Base-by-base conservation (phyloP, 148 eudicot species). In the Pharnaceum exiguum region DNA sequence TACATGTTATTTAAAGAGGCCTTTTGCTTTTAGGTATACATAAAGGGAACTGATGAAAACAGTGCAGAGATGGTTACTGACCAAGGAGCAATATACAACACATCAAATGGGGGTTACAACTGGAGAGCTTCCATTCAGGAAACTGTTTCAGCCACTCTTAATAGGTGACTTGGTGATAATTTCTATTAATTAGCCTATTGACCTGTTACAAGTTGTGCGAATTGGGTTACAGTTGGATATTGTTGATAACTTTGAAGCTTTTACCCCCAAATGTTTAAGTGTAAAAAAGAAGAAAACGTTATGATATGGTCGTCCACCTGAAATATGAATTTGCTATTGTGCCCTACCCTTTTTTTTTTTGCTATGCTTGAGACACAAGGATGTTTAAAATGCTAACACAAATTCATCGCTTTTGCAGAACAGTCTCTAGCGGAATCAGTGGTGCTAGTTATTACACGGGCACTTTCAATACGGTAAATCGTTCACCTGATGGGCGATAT, bases 361-460 rank as follows among this genome's bases (percentile, higher is more conserved):
- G n/a, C n/a, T n/a, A 30, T 39, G 1, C 5, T n/a, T n/a, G 16
- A 16, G 40, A 28, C 25, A 31, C 29, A 50, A 19, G 19, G 24
- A 43, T 44, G 13, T 30, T 24, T 59, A 46, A 32, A 57, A 42
- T 37, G 55, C 63, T 62, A 43, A 73, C n/a, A 68, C 39, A 31
- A 31, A 56, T 48, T 63, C 61, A 40, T 72, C 73, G 73, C 71
- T 60, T 69, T 75, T 86, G 82, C 99, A 94, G 96, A 82, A 94
- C 99, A 79, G 96, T 94, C 75, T 94, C 99, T 28, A 94, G 99
- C 71, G 99, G 99, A 67, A 94, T 94, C 45, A 94, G 96, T 73
- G 99, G 99, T 73, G 99, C 99, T 59, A 94, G 99, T 68, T 94
- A 94, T 81, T 86, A 94, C 51, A 94, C 99, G 51, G 99, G 99